Conservation (phyloP, 805 yeast species). For the Pachysolen tannophilus region DNA sequence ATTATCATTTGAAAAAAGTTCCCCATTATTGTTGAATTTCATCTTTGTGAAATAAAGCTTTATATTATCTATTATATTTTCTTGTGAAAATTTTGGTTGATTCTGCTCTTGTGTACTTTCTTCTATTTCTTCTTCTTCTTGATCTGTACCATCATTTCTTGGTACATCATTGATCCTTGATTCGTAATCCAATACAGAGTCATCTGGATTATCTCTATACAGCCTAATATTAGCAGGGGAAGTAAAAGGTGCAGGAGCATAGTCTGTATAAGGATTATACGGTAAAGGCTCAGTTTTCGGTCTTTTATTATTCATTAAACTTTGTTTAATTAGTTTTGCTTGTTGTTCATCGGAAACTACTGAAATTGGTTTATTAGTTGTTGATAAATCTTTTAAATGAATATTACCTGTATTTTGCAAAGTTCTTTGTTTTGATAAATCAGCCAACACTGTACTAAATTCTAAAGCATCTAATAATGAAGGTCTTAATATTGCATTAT, state of each 20-base stretch:
- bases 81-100: neutral
- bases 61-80: neutral
- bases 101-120: no score
- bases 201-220: neutral
- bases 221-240: no score
- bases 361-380: neutral
- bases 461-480: slow-evolving; percentile 12
- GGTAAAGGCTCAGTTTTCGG: neutral
- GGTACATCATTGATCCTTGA: slow-evolving; percentile 3
- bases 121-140: neutral
- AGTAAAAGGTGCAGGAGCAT: no score
- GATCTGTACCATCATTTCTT: slow-evolving; percentile 1
- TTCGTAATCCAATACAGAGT: neutral
- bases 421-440: slow-evolving; percentile 6
- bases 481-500: slow-evolving; percentile 1
- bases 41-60: neutral
- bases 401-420: neutral
- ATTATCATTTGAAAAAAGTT: no score
- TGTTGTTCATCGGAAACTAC: slow-evolving; percentile 3
- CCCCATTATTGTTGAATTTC: neutral
- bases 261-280: neutral
- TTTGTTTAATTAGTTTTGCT: slow-evolving; percentile 2
- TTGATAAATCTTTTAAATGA: neutral
- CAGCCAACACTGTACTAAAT: slow-evolving; percentile 9
- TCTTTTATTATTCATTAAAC: slow-evolving; percentile 1